These are phyloP conservation scores for Claviceps maximensis DNA, from an alignment of 2,329 filamentous ascomycete species.

Conservation along the genomic window DNA sequence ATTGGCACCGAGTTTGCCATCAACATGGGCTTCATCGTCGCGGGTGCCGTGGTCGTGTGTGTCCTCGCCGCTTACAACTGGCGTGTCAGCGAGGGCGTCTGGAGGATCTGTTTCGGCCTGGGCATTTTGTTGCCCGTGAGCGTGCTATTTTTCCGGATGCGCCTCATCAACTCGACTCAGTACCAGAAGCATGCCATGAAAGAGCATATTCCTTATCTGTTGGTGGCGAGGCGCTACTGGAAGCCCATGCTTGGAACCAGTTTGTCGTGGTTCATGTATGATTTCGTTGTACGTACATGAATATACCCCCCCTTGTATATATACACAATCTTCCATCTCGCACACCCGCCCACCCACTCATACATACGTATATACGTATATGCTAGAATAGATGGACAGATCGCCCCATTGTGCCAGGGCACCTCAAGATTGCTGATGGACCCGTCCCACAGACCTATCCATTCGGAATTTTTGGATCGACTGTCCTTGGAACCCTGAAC, in stretches of 20 bases:
- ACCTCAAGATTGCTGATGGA: background rate
- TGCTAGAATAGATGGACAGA: too few relatives aligned
- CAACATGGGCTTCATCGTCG: constrained; percentile 22
- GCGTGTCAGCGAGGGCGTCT: constrained; percentile 15
- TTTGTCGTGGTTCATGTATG: constrained; percentile 34
- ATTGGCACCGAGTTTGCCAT: constrained; percentile 25
- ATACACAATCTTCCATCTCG: too few relatives aligned
- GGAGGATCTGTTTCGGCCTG: constrained; percentile 23
- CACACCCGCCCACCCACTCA: too few relatives aligned
- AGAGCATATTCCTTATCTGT: constrained; percentile 12
- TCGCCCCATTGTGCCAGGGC: too few relatives aligned
- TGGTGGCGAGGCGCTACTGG: constrained; percentile 22
- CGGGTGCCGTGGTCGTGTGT: constrained; percentile 30
- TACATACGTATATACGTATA: too few relatives aligned
- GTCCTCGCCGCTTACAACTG: constrained; percentile 21
- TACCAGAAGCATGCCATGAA: constrained; percentile 16
- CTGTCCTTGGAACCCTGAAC: constrained; percentile 11
- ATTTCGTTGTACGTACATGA: constrained; percentile 9
- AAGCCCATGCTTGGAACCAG: constrained; percentile 37
- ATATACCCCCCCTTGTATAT: too few relatives aligned
- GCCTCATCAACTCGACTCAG: constrained; percentile 34
- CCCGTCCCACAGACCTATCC: constrained; percentile 10
- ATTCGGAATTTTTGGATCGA: constrained; percentile 14
- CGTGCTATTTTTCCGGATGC: constrained; percentile 41
- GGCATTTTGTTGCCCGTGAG: constrained; percentile 26